Base-by-base conservation (phyloP, 805 yeast genomes). In the Suhomyces emberorum region DNA sequence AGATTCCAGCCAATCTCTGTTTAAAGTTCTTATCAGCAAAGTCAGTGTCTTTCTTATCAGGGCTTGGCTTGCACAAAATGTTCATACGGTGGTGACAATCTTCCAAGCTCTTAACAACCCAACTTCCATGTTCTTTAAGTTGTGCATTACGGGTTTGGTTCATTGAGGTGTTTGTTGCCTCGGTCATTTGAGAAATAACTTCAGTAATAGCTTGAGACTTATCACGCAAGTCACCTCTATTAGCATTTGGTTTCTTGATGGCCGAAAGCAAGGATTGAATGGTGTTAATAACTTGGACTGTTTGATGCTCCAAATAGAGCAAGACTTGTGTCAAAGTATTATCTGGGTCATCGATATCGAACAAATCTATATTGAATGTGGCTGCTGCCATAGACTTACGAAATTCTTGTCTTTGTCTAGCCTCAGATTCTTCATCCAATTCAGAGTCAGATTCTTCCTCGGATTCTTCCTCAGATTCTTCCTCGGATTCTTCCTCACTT, bases 1-100 rank as follows among this genome's bases (percentile, higher is more conserved):
- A 91, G 48, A 89, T 83, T 2, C 97, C 97, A 0, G 98, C 98
- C 46, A 91, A 76, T 52, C 97, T 77, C 61, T 91, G 97, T 61
- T 87, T 87, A 66, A 88, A 83, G 49, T 84, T 84, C 58, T 85
- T 83, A 55, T 88, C 95, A 2, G 96, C 96, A 54, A 74, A 80
- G 36, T 81, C 86, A 23, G 53, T 63, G 46, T 80, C 84, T 27
- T 61, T 51, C 46, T 61, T 61, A 20, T 62, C 68, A 5, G 50
- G 28, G 27, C 64, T 69, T 10, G 70, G 66, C 43, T 59, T 62
- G 54, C 89, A 82, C 42, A 91, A 70, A 19, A 74, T 70, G 31
- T 76, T 77, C 95, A 91, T 85, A 54, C 98, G 76, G 48, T 78
- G 78, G 31, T 81, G 77, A 62, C 96, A 89, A 58, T 89, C 96